Evolutionary conservation across 441 rosid species (phyloP), one percentile per base, ranked within the genome.

Genomic region (Erodium trifolium): DNA sequence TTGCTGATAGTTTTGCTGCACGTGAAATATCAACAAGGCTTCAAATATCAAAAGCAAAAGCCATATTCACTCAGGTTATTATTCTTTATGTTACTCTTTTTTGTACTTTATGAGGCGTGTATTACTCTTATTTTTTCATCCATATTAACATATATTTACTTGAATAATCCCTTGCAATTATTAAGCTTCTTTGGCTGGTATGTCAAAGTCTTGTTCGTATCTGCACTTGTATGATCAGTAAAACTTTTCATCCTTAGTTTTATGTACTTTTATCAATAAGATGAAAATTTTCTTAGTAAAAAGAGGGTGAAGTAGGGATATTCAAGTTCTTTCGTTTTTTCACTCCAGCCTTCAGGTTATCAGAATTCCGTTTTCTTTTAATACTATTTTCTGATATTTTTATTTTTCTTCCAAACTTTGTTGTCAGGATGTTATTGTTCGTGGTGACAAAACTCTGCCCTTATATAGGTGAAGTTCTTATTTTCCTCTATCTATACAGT

Each of bases 1-100:
- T 93, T 70, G 98, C 98, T n/a, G 98, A 93, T 76, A 93, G 97
- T 78, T 93, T 93, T 77, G 94, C 96, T 65, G 73, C 97, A 1
- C 31, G 51, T 70, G 98, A 93, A 76, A 91, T 93, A 80, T 82
- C 97, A 70, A 87, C 89, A 8, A 84, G 98, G 80, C 94, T 93
- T 72, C 85, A 71, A 81, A 85, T 93, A 72, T 89, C 98, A 67
- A 71, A 82, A 74, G 90, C 98, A 1, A 86, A 83, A 79, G 98
- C 93, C 67, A 85, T 93, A 71, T 91, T 93, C 78, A 89, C 97
- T 70, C 98, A 93, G 96, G 98, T 93, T 45, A 41, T 63, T 55
- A 23, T 66, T 31, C 34, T 31, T 31, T 31, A 2, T 31, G 3
- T 31, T 31, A 31, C 34, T 31, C 34, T 31, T 31, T 31, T 31